Conservation (phyloP, 148 eudicot species). For the Dysphania ambrosioides region DNA sequence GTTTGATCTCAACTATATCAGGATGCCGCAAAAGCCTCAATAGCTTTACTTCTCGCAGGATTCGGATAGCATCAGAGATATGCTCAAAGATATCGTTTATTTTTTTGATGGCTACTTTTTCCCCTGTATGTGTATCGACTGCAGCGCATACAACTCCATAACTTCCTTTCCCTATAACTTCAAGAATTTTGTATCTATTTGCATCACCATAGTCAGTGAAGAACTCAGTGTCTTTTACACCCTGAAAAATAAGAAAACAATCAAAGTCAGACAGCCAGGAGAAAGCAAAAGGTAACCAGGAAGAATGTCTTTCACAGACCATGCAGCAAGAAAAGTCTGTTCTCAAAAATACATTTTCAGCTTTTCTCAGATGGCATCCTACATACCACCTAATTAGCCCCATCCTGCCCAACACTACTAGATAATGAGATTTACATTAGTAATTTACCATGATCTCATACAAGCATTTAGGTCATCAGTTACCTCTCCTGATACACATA, state of each 20-base stretch:
- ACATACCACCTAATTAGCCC: not conserved
- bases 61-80: conserved; percentile 74
- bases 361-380: not conserved
- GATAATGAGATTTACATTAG: too few species aligned
- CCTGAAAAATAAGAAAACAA: conserved; percentile 33
- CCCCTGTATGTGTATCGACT: conserved; percentile 77
- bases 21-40: conserved; percentile 85
- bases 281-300: not conserved
- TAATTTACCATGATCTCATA: too few species aligned
- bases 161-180: conserved; percentile 80
- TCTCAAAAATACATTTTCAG: not conserved
- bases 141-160: conserved; percentile 95
- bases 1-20: conserved; percentile 88
- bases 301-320: not conserved
- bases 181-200: conserved; percentile 73
- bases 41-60: conserved; percentile 79
- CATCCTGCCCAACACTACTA: not conserved
- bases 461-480: too few species aligned
- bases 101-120: conserved; percentile 87
- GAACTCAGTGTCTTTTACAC: conserved; percentile 55
- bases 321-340: not conserved
- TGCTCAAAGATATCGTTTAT: conserved; percentile 79
- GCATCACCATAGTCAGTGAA: conserved; percentile 86
- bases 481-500: too few species aligned
- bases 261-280: not conserved